These are phyloP conservation scores for Pestalotiopsis sp. DNA, from an alignment of 2,329 filamentous ascomycete genomes.

Conservation along the genomic window DNA sequence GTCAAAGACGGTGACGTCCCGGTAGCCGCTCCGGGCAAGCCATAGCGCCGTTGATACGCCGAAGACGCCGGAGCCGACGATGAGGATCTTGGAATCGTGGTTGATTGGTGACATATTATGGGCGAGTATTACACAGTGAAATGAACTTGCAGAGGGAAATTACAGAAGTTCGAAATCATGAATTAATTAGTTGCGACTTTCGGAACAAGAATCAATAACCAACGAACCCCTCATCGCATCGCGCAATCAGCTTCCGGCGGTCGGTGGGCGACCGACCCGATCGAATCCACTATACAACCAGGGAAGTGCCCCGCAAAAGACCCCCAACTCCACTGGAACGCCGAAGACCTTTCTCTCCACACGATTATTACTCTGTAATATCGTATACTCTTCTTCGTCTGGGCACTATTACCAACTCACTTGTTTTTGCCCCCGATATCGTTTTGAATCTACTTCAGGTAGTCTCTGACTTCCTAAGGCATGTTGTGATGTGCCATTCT, in stretches of 20 bases:
- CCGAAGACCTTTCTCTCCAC: background rate
- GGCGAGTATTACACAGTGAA: background rate
- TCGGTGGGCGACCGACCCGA: background rate
- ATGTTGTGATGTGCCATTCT: conserved; percentile 63
- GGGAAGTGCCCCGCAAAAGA: background rate
- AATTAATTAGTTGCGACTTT: background rate
- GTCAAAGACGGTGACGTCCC: conserved; percentile 50
- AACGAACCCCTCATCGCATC: background rate
- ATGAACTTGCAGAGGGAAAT: background rate
- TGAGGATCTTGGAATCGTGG: conserved; percentile 32
- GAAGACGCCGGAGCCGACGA: conserved; percentile 44
- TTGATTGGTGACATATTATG: background rate
- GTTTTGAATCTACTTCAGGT: conserved; percentile 69
- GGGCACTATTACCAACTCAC: conserved; percentile 57
- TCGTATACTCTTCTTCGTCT: background rate
- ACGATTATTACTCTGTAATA: too few relatives aligned
- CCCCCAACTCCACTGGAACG: background rate
- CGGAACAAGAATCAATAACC: background rate
- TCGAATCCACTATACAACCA: background rate
- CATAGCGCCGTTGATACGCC: conserved; percentile 45
- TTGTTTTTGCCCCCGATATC: conserved; percentile 63
- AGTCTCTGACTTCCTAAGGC: conserved; percentile 65
- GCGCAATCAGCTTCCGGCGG: background rate
- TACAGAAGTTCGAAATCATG: background rate
- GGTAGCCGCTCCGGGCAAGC: conserved; percentile 46